These are phyloP conservation scores for Curvularia verruculosa DNA, from an alignment of 2,329 filamentous ascomycete species.

Conservation along the genomic window DNA sequence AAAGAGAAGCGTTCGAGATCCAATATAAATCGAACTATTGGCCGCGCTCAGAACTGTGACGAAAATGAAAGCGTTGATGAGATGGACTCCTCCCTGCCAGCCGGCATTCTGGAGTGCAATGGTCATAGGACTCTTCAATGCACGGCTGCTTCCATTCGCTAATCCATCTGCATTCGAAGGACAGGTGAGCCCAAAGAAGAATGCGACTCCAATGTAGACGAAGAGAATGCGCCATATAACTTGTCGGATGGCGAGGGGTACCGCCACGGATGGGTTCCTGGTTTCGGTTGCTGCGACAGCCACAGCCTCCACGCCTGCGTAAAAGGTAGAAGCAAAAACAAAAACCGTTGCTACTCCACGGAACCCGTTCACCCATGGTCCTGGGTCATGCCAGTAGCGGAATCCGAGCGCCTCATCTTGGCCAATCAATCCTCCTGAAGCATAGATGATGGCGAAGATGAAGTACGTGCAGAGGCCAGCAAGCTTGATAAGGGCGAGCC, in stretches of 20 bases:
- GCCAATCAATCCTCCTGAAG: slow-evolving; percentile 36
- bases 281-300: slow-evolving; percentile 47
- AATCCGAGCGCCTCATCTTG: slow-evolving; percentile 44
- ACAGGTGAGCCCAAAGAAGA: slow-evolving; percentile 67
- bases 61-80: slow-evolving; percentile 71
- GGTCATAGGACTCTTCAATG: slow-evolving; percentile 63
- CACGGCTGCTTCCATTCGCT: slow-evolving; percentile 65
- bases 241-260: slow-evolving; percentile 55
- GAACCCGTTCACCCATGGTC: slow-evolving; percentile 50
- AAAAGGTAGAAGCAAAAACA: slow-evolving; percentile 52
- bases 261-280: slow-evolving; percentile 53
- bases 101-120: slow-evolving; percentile 70
- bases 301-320: slow-evolving; percentile 46
- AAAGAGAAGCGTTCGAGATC: slow-evolving; percentile 74
- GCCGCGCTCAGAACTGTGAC: slow-evolving; percentile 65
- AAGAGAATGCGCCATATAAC: slow-evolving; percentile 54
- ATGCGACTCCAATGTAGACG: slow-evolving; percentile 53
- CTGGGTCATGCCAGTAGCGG: slow-evolving; percentile 50
- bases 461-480: slow-evolving; percentile 49
- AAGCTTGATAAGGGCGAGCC: slow-evolving; percentile 51
- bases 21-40: slow-evolving; percentile 79
- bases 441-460: slow-evolving; percentile 51
- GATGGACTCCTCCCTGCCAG: slow-evolving; percentile 73
- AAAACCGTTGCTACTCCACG: slow-evolving; percentile 52
- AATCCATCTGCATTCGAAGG: slow-evolving; percentile 70